Conservation (phyloP, 805 yeast species). For the Lipomyces spencermartinsiae region DNA sequence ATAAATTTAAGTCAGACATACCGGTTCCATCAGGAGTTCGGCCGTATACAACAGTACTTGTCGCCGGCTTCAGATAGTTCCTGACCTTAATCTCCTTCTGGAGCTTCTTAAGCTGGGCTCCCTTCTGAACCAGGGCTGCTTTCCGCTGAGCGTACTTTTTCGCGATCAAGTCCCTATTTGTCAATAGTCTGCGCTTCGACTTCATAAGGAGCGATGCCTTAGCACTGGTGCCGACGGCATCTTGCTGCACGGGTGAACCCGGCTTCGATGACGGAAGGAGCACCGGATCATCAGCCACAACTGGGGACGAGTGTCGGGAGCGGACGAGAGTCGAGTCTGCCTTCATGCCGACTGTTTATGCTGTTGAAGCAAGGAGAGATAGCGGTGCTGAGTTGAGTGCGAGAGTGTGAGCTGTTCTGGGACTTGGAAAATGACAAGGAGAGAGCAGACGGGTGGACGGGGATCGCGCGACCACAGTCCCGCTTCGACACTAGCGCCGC, state of each 20-base stretch:
- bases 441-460: background rate
- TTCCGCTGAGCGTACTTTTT: slow-evolving; percentile 36
- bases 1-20: slow-evolving; percentile 18
- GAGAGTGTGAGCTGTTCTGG: background rate
- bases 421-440: background rate
- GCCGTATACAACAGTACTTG: slow-evolving; percentile 40
- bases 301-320: slow-evolving; percentile 33
- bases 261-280: background rate
- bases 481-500: background rate
- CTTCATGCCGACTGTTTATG: slow-evolving; percentile 14
- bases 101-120: slow-evolving; percentile 34
- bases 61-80: slow-evolving; percentile 30
- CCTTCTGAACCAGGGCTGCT: slow-evolving; percentile 34
- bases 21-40: slow-evolving; percentile 45
- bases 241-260: background rate
- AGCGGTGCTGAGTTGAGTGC: background rate
- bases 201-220: slow-evolving; percentile 32
- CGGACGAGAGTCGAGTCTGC: slow-evolving; percentile 29
- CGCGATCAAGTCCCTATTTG: slow-evolving; percentile 34
- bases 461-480: background rate
- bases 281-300: slow-evolving; percentile 19
- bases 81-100: slow-evolving; percentile 31
- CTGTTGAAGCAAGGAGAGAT: background rate
- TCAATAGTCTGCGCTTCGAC: slow-evolving; percentile 31
- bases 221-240: slow-evolving; percentile 17